Evolutionary conservation across 2,329 filamentous ascomycete genomes (phyloP).

Genomic region (Claviceps sorghi): DNA sequence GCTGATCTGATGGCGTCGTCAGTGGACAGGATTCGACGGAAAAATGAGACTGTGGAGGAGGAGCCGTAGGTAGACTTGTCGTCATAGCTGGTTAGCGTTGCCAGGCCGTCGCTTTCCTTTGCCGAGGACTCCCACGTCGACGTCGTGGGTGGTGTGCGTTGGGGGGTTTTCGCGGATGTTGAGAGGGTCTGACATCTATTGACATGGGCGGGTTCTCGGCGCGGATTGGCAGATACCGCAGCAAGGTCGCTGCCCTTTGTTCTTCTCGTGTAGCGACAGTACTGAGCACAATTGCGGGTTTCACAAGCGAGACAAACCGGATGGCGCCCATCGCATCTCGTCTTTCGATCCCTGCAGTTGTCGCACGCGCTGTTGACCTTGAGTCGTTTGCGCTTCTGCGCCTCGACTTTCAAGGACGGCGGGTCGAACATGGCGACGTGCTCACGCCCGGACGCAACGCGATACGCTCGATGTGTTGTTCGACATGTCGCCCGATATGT

Average conservation of each 20-base stretch:
- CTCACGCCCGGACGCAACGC: neutral
- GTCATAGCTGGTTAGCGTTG: slow-evolving; percentile 2
- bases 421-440: neutral
- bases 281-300: neutral
- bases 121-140: slow-evolving; percentile 1
- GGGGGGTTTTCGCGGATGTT: neutral
- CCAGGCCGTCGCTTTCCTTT: slow-evolving; percentile 3
- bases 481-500: neutral
- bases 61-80: slow-evolving; percentile 3
- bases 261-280: slow-evolving; percentile 1
- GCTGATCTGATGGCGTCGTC: slow-evolving; percentile 1
- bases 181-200: neutral
- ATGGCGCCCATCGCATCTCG: slow-evolving; percentile 2
- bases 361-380: slow-evolving; percentile 3
- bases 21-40: neutral
- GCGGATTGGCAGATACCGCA: neutral
- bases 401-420: neutral
- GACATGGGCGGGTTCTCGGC: neutral
- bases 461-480: neutral
- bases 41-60: slow-evolving; percentile 3
- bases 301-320: slow-evolving; percentile 2
- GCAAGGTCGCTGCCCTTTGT: neutral
- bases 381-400: neutral
- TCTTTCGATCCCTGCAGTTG: slow-evolving; percentile 2
- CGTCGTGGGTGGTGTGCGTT: neutral